Conservation (phyloP, 768 basidiomycete genomes). For the Boletus huronensis region DNA sequence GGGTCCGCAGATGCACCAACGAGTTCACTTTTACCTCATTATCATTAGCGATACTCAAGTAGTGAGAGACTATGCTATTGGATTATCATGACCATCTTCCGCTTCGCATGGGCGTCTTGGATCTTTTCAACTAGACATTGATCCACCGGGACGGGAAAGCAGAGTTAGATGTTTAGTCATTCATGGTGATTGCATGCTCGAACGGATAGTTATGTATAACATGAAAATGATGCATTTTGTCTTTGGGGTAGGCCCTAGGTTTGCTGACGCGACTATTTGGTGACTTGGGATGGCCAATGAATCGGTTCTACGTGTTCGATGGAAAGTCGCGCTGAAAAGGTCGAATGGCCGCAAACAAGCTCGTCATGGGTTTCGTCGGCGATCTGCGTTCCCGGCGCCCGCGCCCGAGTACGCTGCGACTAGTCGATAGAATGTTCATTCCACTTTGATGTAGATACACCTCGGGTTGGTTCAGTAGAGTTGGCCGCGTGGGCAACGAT, state of each 20-base stretch:
- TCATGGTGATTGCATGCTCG: neutral
- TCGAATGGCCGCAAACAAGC: neutral
- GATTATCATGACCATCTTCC: slow-evolving; percentile 20
- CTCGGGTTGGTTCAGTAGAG: neutral
- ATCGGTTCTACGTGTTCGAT: neutral
- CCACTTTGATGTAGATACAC: neutral
- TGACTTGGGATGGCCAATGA: neutral
- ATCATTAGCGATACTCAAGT: neutral
- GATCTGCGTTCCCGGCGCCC: neutral
- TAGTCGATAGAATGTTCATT: neutral
- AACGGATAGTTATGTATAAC: neutral
- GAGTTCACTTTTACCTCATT: slow-evolving; percentile 2
- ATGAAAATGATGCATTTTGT: neutral
- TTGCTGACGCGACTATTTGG: neutral
- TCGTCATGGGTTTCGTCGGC: neutral
- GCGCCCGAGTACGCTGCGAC: neutral
- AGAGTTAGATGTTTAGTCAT: neutral
- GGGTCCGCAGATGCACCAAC: slow-evolving; percentile 31
- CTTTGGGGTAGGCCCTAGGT: neutral
- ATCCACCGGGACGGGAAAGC: slow-evolving; percentile 32
- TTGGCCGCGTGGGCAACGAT: neutral
- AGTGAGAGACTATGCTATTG: slow-evolving; percentile 10
- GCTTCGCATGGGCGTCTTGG: slow-evolving; percentile 30
- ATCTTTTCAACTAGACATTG: slow-evolving; percentile 32
- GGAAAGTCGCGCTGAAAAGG: neutral